Conservation (phyloP, 176 grass and related monocot species). For the Oryza meyeriana region DNA sequence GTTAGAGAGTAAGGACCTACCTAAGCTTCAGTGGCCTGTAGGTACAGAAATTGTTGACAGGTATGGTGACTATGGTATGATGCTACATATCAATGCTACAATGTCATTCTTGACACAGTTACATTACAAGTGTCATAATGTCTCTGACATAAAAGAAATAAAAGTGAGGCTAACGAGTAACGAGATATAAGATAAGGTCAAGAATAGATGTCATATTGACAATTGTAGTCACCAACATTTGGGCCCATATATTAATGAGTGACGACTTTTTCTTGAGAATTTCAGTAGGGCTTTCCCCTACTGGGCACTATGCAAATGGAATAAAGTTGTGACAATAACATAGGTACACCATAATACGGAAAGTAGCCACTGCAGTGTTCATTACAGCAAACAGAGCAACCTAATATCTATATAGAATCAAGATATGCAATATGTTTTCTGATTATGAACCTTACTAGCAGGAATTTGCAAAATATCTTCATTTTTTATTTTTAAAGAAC, state of each 20-base stretch:
- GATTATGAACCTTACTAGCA: not conserved
- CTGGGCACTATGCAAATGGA: not conserved
- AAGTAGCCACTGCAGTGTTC: not conserved
- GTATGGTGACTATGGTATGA: not conserved
- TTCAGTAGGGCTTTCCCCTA: not conserved
- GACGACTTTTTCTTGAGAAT: not conserved
- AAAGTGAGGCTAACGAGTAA: not conserved
- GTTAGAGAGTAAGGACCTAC: not conserved
- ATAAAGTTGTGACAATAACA: not conserved
- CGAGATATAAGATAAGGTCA: not conserved
- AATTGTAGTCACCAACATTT: not conserved
- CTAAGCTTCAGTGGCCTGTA: not conserved
- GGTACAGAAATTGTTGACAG: not conserved
- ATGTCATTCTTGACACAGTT: not conserved
- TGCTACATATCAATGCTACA: not conserved
- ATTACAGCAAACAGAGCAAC: not conserved
- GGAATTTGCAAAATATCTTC: slow-evolving; percentile 3
- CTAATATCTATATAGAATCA: not conserved
- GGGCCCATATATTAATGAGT: not conserved
- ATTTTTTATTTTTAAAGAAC: slow-evolving; percentile 10
- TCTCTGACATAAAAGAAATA: not conserved
- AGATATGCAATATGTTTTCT: slow-evolving; percentile 8
- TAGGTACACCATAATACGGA: not conserved
- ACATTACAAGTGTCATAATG: not conserved
- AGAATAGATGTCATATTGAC: not conserved